Percentiles rank a stretch among this genome's conserved stretches.
Conservation (phyloP, 345 rosid genomes). For the Euphorbia tirucalli region DNA sequence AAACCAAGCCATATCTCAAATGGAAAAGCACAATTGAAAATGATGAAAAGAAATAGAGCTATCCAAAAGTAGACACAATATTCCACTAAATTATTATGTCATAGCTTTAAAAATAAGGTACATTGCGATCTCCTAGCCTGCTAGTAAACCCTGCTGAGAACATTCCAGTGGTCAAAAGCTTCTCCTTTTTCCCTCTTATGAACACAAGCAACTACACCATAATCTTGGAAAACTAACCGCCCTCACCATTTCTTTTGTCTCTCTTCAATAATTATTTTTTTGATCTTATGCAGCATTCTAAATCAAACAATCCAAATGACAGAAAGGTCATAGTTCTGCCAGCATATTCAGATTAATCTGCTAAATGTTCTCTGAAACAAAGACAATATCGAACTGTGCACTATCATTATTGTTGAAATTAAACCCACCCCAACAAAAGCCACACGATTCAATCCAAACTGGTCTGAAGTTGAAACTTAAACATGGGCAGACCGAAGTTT, state of each 20-base stretch:
- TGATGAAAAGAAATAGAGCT: not conserved
- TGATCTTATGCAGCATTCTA: not conserved
- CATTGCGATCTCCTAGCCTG: not conserved
- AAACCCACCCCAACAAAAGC: not conserved
- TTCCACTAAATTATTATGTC: not conserved
- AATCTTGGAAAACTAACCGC: not conserved
- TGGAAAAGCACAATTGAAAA: not conserved
- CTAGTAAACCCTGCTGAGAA: not conserved
- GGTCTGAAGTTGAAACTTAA: not conserved
- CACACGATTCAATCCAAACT: not conserved
- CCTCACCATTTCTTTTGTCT: not conserved
- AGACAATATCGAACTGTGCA: not conserved
- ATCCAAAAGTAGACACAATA: not conserved
- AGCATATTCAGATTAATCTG: not conserved
- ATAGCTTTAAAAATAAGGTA: not conserved
- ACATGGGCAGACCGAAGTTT: not conserved
- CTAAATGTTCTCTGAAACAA: not conserved
- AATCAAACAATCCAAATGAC: not conserved
- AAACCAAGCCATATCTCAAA: not conserved
- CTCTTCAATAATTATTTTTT: not conserved
- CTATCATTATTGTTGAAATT: not conserved
- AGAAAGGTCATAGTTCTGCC: not conserved
- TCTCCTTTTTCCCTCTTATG: not conserved
- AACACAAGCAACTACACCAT: not conserved
- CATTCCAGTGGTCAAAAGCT: not conserved